phyloP scores from a whole-genome alignment of 805 yeast species.

The Candida pseudofarinosa region DNA sequence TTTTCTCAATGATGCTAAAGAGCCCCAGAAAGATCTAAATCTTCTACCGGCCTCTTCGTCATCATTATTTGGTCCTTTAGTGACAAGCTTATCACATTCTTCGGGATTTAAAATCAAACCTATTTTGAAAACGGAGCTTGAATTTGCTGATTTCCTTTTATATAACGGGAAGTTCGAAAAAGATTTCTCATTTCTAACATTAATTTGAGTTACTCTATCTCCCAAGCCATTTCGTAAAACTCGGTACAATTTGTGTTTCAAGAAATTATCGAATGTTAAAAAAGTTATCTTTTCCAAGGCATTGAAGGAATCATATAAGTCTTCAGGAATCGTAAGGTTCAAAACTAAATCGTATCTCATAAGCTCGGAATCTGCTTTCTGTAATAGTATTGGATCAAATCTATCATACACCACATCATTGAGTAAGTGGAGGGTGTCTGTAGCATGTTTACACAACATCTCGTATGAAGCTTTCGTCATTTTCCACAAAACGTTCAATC shows the following conservation, averaged over 20 bases:
- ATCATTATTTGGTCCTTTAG: slow-evolving; percentile 75
- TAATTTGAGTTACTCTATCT: slow-evolving; percentile 39
- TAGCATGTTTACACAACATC: slow-evolving; percentile 60
- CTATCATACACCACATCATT: slow-evolving; percentile 81
- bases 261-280: slow-evolving; percentile 62
- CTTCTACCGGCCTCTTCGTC: slow-evolving; percentile 52
- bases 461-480: slow-evolving; percentile 68
- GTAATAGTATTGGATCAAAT: slow-evolving; percentile 72
- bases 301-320: slow-evolving; percentile 48
- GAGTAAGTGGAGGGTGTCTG: slow-evolving; percentile 60
- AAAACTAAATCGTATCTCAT: slow-evolving; percentile 66
- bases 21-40: slow-evolving; percentile 88
- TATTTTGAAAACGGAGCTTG: slow-evolving; percentile 35
- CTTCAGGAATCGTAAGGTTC: slow-evolving; percentile 45
- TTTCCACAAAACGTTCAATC: slow-evolving; percentile 76
- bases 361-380: slow-evolving; percentile 47
- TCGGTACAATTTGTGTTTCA: slow-evolving; percentile 57
- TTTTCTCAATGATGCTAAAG: slow-evolving; percentile 77
- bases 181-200: slow-evolving; percentile 24
- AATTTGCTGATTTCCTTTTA: slow-evolving; percentile 50
- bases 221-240: slow-evolving; percentile 57
- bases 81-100: slow-evolving; percentile 75
- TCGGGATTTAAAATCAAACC: slow-evolving; percentile 69
- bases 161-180: slow-evolving; percentile 33
- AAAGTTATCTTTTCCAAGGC: slow-evolving; percentile 70